Evolutionary conservation across 139 green algal genomes (phyloP).

Genomic region (Protoeuglena noctilucae): DNA sequence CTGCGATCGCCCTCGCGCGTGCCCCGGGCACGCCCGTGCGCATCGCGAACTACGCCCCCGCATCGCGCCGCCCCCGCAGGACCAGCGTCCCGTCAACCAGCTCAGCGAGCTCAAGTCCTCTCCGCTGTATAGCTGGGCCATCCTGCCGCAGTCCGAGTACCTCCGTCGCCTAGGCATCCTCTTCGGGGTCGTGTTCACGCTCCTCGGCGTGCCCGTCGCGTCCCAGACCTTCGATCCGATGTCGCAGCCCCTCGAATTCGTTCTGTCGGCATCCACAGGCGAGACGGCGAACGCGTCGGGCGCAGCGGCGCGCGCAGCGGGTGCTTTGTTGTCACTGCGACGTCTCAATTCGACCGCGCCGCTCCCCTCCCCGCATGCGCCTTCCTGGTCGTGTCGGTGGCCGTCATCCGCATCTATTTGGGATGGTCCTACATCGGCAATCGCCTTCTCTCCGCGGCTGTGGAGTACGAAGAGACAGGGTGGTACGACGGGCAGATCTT

Average conservation of each 20-base stretch:
- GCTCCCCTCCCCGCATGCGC: too few species aligned
- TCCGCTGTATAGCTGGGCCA: slow-evolving; percentile 54
- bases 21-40: too few species aligned
- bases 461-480: slow-evolving; percentile 75
- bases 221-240: slow-evolving; percentile 63
- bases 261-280: slow-evolving; percentile 35
- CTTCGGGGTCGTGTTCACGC: slow-evolving; percentile 30
- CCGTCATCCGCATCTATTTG: slow-evolving; percentile 22
- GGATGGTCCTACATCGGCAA: slow-evolving; percentile 83
- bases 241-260: slow-evolving; percentile 38
- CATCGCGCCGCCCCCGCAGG: too few species aligned
- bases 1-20: too few species aligned
- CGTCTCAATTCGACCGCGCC: too few species aligned
- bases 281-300: too few species aligned
- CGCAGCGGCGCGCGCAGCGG: too few species aligned
- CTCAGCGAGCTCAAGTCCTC: slow-evolving; percentile 46
- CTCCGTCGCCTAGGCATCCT: slow-evolving; percentile 30
- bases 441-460: slow-evolving; percentile 56
- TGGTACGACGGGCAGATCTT: slow-evolving; percentile 63
- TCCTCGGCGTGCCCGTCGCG: slow-evolving; percentile 55
- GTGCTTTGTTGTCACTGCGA: too few species aligned
- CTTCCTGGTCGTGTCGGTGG: not conserved
- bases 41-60: too few species aligned
- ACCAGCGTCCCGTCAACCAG: slow-evolving; percentile 73
- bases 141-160: slow-evolving; percentile 32